Evolutionary conservation across 139 green algal genomes (phyloP), one percentile per base, ranked within the genome.

Genomic region (Penium margaritaceum): DNA sequence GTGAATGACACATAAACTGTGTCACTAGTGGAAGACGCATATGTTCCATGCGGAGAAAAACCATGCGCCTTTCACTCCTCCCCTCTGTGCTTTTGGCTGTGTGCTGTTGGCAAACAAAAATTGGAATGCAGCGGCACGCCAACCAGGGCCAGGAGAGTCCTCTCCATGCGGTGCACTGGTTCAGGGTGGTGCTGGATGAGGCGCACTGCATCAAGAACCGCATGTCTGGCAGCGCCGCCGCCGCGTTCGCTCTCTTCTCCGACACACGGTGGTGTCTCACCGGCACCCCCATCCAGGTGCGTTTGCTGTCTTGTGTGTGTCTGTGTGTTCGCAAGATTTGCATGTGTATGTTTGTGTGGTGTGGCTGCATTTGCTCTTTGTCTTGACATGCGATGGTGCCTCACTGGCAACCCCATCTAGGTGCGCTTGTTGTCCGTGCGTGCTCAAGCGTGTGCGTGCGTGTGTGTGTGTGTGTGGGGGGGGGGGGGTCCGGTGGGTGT

Each of bases 201-300:
- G 91, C 90, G 2, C 92, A 97, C 71, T 83, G 61, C 75, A 96
- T 86, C 78, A 96, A 96, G 84, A 93, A 94, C 74, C 37, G 81
- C 1, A 73, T 68, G 43, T 96, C 90, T 0, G 75, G 89, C 34
- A 86, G 78, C 0, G 84, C 88, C 0, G 83, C 88, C 43, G 65
- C 62, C 17, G 44, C 57, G 17, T 84, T 71, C 19, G 37, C 34
- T 2, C 72, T 86, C 61, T 14, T 24, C 2, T 34, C 63, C 63
- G 38, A 71, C 24, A n/a, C 6, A 12, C 70, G 90, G n/a, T 96
- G 92, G 92, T 96, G 90, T 75, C 84, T 97, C 32, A 91, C 77
- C 27, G 92, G 92, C 35, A 97, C 92, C 47, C 92, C 92, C 35
- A 91, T 97, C 19, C 91, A 96, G 77, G 67, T 79, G 57, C 32